Evolutionary conservation across 805 yeast species (phyloP).

Genomic region (Ascoidea rubescens): DNA sequence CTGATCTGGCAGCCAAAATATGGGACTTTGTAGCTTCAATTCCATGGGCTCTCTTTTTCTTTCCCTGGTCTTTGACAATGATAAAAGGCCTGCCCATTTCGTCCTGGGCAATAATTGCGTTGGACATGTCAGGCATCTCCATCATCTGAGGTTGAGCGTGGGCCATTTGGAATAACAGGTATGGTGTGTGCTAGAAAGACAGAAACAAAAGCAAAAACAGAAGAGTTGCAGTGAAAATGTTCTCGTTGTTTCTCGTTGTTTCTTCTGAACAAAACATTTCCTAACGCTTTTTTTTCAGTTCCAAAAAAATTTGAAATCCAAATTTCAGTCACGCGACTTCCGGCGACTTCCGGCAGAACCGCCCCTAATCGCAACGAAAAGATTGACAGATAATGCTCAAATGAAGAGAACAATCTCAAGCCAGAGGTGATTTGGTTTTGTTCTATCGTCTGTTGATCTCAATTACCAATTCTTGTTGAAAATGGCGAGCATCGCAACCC

Average conservation of each 20-base stretch:
- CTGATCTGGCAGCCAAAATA: conserved; percentile 60
- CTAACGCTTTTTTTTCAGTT: too few species aligned
- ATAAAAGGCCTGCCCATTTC: conserved; percentile 99
- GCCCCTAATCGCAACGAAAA: too few species aligned
- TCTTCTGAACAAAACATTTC: too few species aligned
- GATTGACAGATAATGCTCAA: too few species aligned
- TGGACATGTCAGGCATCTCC: conserved; percentile 54
- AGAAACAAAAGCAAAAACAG: background rate
- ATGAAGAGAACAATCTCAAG: too few species aligned
- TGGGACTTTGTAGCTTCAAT: conserved; percentile 74
- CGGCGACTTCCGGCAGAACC: too few species aligned
- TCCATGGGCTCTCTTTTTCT: conserved; percentile 56
- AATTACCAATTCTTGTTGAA: too few species aligned
- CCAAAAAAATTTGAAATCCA: too few species aligned
- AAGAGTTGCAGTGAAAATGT: background rate
- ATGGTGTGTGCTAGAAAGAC: background rate
- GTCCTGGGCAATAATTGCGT: conserved; percentile 97
- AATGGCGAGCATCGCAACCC: background rate
- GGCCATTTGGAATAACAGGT: background rate
- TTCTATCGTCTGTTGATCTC: too few species aligned
- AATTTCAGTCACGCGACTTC: too few species aligned
- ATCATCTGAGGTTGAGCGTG: background rate
- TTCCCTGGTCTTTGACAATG: conserved; percentile 79
- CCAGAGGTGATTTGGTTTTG: too few species aligned
- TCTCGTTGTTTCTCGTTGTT: too few species aligned